A percentile compares a stretch with the other conserved stretches of the same genome.
Evolutionary conservation across 2,329 filamentous ascomycete genomes (phyloP).

Genomic region (Xylariales sp.): DNA sequence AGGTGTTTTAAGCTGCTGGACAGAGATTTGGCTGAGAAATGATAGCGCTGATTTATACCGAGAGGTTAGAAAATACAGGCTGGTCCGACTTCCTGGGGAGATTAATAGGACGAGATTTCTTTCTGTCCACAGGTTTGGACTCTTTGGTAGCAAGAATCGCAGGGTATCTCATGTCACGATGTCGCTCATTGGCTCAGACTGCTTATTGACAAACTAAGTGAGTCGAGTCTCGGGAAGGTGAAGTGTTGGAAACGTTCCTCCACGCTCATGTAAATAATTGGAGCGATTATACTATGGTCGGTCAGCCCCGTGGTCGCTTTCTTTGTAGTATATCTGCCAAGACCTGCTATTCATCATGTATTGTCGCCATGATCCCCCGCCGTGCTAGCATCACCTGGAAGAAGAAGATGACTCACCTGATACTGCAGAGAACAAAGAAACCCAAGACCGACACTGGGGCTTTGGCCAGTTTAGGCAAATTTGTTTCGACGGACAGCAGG

Average conservation of each 20-base stretch:
- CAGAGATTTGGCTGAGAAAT: neutral
- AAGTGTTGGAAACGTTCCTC: conserved; percentile 23
- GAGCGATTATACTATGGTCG: conserved; percentile 11
- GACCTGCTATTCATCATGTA: neutral
- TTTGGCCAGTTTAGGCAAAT: conserved; percentile 9
- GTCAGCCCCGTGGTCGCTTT: conserved; percentile 8
- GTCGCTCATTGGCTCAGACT: conserved; percentile 24
- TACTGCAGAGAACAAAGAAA: conserved; percentile 10
- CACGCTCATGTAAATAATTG: conserved; percentile 17
- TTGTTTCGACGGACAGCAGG: conserved; percentile 25
- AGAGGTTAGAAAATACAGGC: neutral
- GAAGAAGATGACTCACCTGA: conserved; percentile 16
- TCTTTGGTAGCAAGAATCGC: conserved; percentile 25
- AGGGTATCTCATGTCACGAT: conserved; percentile 16
- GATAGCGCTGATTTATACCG: conserved; percentile 3
- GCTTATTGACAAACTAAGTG: conserved; percentile 28
- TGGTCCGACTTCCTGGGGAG: conserved; percentile 9
- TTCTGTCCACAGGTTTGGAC: conserved; percentile 21
- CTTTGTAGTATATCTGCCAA: conserved; percentile 5
- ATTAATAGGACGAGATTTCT: conserved; percentile 27
- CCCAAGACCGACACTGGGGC: conserved; percentile 15
- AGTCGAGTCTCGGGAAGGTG: conserved; percentile 30
- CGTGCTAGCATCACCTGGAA: neutral
- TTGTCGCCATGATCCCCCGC: neutral
- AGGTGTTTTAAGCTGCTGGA: conserved; percentile 1